Evolutionary conservation across 1,284 basidiomycete genomes (phyloP).

Genomic region (Trichosporon asahii): DNA sequence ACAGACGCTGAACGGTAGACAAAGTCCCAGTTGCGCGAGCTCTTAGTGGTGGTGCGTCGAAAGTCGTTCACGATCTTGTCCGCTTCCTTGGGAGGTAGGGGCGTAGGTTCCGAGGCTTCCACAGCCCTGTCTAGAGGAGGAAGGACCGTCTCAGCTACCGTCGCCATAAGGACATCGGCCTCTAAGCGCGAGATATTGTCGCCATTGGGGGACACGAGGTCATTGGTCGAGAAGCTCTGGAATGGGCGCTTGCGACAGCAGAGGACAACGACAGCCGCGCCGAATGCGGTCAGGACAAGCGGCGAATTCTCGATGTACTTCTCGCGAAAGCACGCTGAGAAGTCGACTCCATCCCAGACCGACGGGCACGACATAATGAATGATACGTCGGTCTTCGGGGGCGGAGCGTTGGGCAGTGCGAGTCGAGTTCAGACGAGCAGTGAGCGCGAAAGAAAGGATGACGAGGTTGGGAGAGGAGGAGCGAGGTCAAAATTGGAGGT

Average conservation of each 20-base stretch:
- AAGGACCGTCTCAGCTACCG: constrained; percentile 27
- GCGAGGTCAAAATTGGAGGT: constrained; percentile 2
- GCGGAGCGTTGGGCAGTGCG: background rate
- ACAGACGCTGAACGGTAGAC: constrained; percentile 27
- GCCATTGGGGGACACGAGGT: constrained; percentile 31
- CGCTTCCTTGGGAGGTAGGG: constrained; percentile 26
- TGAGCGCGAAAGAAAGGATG: background rate
- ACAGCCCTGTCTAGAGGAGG: background rate
- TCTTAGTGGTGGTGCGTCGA: constrained; percentile 16
- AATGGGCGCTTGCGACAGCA: background rate
- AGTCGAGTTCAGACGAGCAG: background rate
- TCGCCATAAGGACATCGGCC: constrained; percentile 39
- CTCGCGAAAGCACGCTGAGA: constrained; percentile 47
- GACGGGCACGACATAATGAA: background rate
- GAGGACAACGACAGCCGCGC: constrained; percentile 21
- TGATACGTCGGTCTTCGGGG: background rate
- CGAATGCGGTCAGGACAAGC: constrained; percentile 33
- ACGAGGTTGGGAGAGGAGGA: background rate
- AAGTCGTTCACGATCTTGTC: constrained; percentile 37
- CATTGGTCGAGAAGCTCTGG: background rate
- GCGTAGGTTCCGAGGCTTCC: background rate
- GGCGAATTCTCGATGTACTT: constrained; percentile 40
- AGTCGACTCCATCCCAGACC: constrained; percentile 53
- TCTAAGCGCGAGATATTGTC: constrained; percentile 42
- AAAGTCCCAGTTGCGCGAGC: constrained; percentile 27